Evolutionary conservation across 352 stramenopile genomes (phyloP).

Genomic region (Pelagophyceae sp.): DNA sequence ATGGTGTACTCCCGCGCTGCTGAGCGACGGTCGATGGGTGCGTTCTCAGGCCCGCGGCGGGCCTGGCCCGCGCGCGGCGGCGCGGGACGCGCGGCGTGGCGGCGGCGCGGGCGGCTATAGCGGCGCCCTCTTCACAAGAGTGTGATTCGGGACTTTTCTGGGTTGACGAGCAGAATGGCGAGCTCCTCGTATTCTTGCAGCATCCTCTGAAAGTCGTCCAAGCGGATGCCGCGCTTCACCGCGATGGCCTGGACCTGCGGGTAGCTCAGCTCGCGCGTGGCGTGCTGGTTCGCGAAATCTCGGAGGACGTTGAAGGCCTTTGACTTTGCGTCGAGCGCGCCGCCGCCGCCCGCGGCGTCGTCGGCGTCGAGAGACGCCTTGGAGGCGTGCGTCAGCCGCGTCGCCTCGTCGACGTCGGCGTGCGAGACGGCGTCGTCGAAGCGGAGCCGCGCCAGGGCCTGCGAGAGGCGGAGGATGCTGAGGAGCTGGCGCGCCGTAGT

Average conservation of each 20-base stretch:
- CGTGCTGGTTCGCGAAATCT: background rate
- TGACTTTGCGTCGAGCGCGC: conserved; percentile 66
- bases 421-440: conserved; percentile 78
- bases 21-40: too few relatives aligned
- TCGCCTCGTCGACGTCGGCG: conserved; percentile 87
- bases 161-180: background rate
- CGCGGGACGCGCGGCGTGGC: too few relatives aligned
- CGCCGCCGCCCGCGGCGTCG: background rate
- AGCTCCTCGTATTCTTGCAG: conserved; percentile 8
- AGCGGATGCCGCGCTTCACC: background rate
- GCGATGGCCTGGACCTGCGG: background rate
- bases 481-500: conserved; percentile 94
- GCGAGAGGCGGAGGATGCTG: conserved; percentile 57
- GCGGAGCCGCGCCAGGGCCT: conserved; percentile 85
- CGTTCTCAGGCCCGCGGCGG: too few relatives aligned
- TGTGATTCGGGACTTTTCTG: background rate
- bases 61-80: too few relatives aligned
- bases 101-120: too few relatives aligned
- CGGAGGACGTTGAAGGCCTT: background rate
- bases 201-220: background rate
- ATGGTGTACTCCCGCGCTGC: too few relatives aligned
- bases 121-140: too few relatives aligned
- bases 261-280: background rate
- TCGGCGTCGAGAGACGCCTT: background rate
- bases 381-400: conserved; percentile 87